Evolutionary conservation across 805 yeast genomes (phyloP).

Genomic region (Ogataea methylovora): DNA sequence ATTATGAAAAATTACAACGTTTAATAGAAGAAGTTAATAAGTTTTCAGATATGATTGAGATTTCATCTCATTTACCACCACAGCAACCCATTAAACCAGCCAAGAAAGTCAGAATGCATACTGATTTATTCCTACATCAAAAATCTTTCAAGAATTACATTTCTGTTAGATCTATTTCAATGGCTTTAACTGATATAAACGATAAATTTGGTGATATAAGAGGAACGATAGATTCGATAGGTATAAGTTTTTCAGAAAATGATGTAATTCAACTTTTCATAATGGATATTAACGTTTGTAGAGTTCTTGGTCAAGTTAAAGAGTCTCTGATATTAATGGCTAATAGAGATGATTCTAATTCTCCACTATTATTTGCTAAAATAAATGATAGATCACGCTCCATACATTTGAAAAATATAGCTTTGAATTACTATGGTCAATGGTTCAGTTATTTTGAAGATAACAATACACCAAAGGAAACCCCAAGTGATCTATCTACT

Average conservation of each 20-base stretch:
- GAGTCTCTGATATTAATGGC: constrained; percentile 28
- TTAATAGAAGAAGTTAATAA: constrained; percentile 10
- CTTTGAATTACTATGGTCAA: constrained; percentile 50
- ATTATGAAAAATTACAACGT: constrained; percentile 20
- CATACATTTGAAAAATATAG: constrained; percentile 38
- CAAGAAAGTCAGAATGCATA: too few species aligned
- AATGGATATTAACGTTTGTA: constrained; percentile 5
- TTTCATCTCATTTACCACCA: too few species aligned
- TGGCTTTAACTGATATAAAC: constrained; percentile 14
- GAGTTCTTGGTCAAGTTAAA: constrained; percentile 2
- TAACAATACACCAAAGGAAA: constrained; percentile 1
- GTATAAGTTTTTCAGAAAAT: constrained; percentile 11
- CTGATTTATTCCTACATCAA: background rate
- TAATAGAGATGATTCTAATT: constrained; percentile 24
- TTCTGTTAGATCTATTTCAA: constrained; percentile 7
- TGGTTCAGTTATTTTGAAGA: constrained; percentile 44
- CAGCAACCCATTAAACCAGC: too few species aligned
- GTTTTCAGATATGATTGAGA: too few species aligned
- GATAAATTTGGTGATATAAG: constrained; percentile 26
- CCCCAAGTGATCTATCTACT: too few species aligned
- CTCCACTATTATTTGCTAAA: constrained; percentile 35
- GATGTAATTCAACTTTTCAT: constrained; percentile 7
- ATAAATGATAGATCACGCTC: constrained; percentile 29
- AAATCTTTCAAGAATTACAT: constrained; percentile 10
- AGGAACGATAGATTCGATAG: constrained; percentile 10